phyloP scores from a whole-genome alignment of 1,284 basidiomycete genomes.

The Prillingera fragicola region DNA sequence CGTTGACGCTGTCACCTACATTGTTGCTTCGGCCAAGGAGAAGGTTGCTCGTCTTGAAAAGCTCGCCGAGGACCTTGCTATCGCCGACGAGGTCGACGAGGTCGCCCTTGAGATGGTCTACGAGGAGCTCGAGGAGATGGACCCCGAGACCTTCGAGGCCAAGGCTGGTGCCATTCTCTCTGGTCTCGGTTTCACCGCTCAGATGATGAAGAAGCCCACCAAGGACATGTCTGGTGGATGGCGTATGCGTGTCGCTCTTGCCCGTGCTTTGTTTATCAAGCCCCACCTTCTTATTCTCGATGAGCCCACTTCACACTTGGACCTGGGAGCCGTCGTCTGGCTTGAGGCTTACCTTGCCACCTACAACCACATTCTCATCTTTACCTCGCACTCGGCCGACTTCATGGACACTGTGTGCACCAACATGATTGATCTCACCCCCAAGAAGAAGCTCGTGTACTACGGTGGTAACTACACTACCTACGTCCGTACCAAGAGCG shows the following conservation, averaged over 20 bases:
- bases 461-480: constrained; percentile 97
- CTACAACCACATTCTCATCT: constrained; percentile 87
- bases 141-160: constrained; percentile 87
- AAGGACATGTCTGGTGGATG: constrained; percentile 99
- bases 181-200: constrained; percentile 85
- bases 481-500: constrained; percentile 89
- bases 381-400: constrained; percentile 90
- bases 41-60: constrained; percentile 96
- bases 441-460: constrained; percentile 60
- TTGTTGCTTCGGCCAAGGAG: constrained; percentile 82
- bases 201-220: constrained; percentile 95
- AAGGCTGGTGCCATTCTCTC: constrained; percentile 95
- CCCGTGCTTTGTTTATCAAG: constrained; percentile 92
- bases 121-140: constrained; percentile 95
- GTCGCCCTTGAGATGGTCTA: constrained; percentile 78
- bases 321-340: constrained; percentile 97
- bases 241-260: constrained; percentile 97
- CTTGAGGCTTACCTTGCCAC: constrained; percentile 95
- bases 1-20: constrained; percentile 92
- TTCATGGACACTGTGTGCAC: constrained; percentile 98
- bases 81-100: constrained; percentile 86
- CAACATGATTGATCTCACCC: constrained; percentile 93
- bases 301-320: constrained; percentile 62
- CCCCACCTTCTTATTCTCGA: constrained; percentile 90
- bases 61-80: constrained; percentile 87